Base-by-base conservation (phyloP, 2,329 filamentous ascomycete genomes). In the Knufia fluminis region DNA sequence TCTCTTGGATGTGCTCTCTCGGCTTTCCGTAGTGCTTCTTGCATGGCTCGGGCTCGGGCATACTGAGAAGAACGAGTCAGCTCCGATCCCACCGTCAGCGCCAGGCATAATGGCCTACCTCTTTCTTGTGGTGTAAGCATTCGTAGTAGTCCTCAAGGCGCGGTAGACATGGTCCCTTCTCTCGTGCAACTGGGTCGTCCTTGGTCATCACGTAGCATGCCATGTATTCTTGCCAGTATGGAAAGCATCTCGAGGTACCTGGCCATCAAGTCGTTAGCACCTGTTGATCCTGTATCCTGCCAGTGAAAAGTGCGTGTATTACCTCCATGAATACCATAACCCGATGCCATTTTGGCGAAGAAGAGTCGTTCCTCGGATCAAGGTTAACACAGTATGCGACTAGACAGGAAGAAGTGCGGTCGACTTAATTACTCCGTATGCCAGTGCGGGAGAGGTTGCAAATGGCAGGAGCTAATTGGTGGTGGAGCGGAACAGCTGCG, bases 201-300 rank as follows among this genome's bases (percentile, higher is more conserved):
- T 88, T 88, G 74, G 97, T 97, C 66, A 95, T 83, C 54, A 96
- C 89, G 70, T 98, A 98, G 80, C 92, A 98, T 63, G 89, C 89
- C 67, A 98, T 85, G 58, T 97, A 82, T 72, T 98, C 92, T 74
- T 98, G 92, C 92, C 92, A 98, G 80, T 96, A 98, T 66, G 90
- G 87, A 76, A 95, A 97, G 82, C 92, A 98, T 70, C 91, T 86
- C 62, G 75, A 78, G 58, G 78, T 78, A 63, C 81, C 80, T 84
- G 62, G 32, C 49, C 17, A 19, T 43, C 49, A 46, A 44, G 52
- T 40, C 23, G 17, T 36, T 16, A 36, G 33, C n/a, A 7, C n/a
- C 33, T 14, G 33, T 6, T 36, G 9, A 4, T 36, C 10, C 7
- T 14, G 16, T 36, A 8, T 36, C 9, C n/a, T 36, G 16, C 6